These are phyloP conservation scores for Chalaropsis ovoidea DNA, from an alignment of 2,329 filamentous ascomycete species.

Conservation along the genomic window DNA sequence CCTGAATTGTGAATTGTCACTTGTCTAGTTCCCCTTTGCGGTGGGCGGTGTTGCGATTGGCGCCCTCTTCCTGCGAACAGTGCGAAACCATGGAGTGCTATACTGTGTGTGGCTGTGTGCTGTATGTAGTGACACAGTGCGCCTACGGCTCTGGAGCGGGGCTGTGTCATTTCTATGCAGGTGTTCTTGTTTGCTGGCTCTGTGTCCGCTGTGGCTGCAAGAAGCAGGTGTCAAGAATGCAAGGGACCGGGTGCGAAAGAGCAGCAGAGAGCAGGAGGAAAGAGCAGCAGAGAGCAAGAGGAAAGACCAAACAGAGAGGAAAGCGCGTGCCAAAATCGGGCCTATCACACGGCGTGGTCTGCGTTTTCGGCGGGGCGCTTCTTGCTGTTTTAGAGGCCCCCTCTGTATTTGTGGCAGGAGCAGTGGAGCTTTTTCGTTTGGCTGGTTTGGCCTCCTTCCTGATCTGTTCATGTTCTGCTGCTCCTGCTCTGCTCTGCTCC, in stretches of 20 bases:
- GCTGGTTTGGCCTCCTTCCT: background rate
- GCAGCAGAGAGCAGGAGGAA: background rate
- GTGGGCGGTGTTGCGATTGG: too few relatives aligned
- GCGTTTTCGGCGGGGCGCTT: background rate
- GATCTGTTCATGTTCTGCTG: too few relatives aligned
- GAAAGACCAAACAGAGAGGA: background rate
- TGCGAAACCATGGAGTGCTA: background rate
- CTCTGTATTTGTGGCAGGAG: too few relatives aligned
- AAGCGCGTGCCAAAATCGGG: background rate
- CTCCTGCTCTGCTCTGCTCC: too few relatives aligned
- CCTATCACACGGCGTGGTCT: background rate
- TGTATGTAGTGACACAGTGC: too few relatives aligned
- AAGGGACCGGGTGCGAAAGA: constrained; percentile 7
- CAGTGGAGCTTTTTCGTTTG: background rate
- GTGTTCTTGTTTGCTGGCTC: background rate
- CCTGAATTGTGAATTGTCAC: too few relatives aligned
- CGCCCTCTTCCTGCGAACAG: background rate
- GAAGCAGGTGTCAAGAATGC: constrained; percentile 3
- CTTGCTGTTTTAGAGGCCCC: too few relatives aligned
- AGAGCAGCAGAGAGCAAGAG: background rate
- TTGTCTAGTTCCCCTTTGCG: too few relatives aligned
- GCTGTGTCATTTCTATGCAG: too few relatives aligned
- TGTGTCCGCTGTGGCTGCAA: background rate
- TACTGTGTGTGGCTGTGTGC: too few relatives aligned
- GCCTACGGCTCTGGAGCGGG: background rate